Percentiles rank a stretch among this genome's conserved stretches.
Evolutionary conservation across 305 asterid genomes (phyloP).

Genomic region (Fraxinus latifolia): DNA sequence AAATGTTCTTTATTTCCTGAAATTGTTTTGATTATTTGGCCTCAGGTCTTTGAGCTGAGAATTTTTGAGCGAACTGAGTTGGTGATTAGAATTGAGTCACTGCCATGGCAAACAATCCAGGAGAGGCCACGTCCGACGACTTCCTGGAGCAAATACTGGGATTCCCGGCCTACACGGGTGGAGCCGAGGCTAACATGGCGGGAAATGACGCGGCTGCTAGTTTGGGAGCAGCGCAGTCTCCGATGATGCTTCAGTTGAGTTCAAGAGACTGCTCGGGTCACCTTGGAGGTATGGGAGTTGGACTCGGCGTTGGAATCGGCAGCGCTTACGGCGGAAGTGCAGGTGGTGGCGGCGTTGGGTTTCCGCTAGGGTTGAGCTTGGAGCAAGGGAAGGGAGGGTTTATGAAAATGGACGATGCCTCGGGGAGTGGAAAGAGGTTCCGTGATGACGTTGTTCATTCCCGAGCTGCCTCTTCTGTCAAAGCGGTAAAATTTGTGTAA

Average conservation of each 20-base stretch:
- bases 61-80: not conserved
- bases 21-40: not conserved
- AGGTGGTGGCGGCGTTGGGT: constrained; percentile 41
- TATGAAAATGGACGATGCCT: constrained; percentile 53
- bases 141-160: constrained; percentile 53
- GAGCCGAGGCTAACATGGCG: constrained; percentile 31
- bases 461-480: constrained; percentile 56
- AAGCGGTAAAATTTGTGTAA: constrained; percentile 34
- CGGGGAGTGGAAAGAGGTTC: constrained; percentile 66
- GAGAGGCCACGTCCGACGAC: constrained; percentile 49
- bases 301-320: constrained; percentile 38
- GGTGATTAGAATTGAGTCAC: constrained; percentile 8
- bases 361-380: constrained; percentile 81
- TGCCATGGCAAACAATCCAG: constrained; percentile 41
- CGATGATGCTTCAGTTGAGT: constrained; percentile 14
- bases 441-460: constrained; percentile 54
- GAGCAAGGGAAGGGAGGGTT: constrained; percentile 79
- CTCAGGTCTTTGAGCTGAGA: not conserved
- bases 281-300: constrained; percentile 42
- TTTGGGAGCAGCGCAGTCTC: constrained; percentile 29
- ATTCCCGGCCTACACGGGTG: constrained; percentile 37
- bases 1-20: not conserved
- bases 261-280: constrained; percentile 37
- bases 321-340: constrained; percentile 28
- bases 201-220: constrained; percentile 30